Evolutionary conservation across 306 rosid species (phyloP).

Genomic region (Datisca glomerata): DNA sequence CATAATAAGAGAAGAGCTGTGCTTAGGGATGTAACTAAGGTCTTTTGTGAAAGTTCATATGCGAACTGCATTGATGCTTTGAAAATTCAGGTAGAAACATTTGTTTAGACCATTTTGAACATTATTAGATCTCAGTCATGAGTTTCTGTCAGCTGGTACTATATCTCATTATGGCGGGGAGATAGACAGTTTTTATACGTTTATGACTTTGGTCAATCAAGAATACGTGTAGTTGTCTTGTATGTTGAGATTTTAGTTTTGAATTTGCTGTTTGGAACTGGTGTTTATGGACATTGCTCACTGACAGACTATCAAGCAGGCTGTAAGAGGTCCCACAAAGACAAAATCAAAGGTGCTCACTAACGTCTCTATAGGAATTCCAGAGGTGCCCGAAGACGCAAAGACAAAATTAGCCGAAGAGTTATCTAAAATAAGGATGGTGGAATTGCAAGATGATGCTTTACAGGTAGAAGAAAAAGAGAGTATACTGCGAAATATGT

Average conservation of each 20-base stretch:
- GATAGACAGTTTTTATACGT: too few species aligned
- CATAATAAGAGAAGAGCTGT: conserved; percentile 59
- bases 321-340: conserved; percentile 26
- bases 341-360: conserved; percentile 21
- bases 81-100: conserved; percentile 34
- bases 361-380: conserved; percentile 20
- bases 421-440: conserved; percentile 45
- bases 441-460: conserved; percentile 28
- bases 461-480: conserved; percentile 14
- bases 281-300: conserved; percentile 19
- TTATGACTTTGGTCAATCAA: too few species aligned
- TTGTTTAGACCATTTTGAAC: not conserved
- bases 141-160: not conserved
- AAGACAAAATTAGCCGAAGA: conserved; percentile 55
- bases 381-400: conserved; percentile 38
- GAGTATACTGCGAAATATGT: conserved; percentile 12
- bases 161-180: too few species aligned
- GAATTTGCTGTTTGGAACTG: conserved; percentile 5
- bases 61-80: conserved; percentile 16
- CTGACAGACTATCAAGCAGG: conserved; percentile 24
- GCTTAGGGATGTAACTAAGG: conserved; percentile 58
- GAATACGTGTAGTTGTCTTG: too few species aligned
- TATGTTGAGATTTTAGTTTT: too few species aligned
- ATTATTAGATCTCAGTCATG: not conserved
- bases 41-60: conserved; percentile 6